Evolutionary conservation across 1,284 basidiomycete species (phyloP).

Genomic region (Malassezia arunalokei): DNA sequence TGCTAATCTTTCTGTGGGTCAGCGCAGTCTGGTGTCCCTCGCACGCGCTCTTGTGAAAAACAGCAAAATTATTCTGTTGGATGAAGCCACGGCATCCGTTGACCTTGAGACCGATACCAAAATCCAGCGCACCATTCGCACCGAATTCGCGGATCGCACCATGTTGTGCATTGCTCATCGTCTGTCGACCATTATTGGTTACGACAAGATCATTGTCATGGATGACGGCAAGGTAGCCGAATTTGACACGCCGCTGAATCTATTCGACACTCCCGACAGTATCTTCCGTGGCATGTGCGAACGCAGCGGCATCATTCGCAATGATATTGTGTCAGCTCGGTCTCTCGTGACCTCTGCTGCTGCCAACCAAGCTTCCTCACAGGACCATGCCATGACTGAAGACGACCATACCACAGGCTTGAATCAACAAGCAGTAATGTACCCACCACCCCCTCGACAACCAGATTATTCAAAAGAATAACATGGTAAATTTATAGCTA

Average conservation of each 20-base stretch:
- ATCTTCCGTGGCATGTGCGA: constrained; percentile 62
- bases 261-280: constrained; percentile 53
- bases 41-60: constrained; percentile 44
- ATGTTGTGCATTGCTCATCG: constrained; percentile 64
- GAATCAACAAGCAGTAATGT: too few relatives aligned
- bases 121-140: constrained; percentile 72
- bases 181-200: constrained; percentile 64
- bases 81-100: constrained; percentile 67
- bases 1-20: constrained; percentile 44
- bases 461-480: too few relatives aligned
- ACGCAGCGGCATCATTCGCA: constrained; percentile 58
- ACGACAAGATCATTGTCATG: constrained; percentile 68
- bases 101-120: constrained; percentile 68
- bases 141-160: constrained; percentile 66
- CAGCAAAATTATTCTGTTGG: constrained; percentile 41
- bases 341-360: neutral
- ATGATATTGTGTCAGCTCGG: constrained; percentile 38
- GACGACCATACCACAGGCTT: too few relatives aligned
- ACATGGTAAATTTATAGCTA: too few relatives aligned
- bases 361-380: neutral
- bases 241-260: constrained; percentile 57
- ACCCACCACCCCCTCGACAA: too few relatives aligned
- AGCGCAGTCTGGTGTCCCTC: constrained; percentile 45
- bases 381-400: too few relatives aligned
- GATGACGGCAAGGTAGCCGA: constrained; percentile 61